Percentiles rank a stretch among this genome's conserved stretches.
phyloP scores from a whole-genome alignment of 1,139 yeast species.

The Debaryomyces sp. region DNA sequence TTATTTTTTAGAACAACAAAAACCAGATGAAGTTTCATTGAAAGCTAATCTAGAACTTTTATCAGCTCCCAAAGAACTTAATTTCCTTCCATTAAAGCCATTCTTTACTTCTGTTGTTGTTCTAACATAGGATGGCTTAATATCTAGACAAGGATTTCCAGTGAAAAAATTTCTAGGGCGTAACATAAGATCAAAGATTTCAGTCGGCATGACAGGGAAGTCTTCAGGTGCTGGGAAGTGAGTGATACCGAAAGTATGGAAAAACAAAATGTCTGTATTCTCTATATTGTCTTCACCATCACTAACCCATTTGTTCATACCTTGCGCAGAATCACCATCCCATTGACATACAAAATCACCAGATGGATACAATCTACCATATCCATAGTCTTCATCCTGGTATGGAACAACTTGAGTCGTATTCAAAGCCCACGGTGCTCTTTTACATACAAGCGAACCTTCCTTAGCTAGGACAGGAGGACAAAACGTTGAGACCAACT shows the following conservation, averaged over 20 bases:
- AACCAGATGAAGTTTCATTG: conserved; percentile 21
- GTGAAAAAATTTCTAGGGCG: conserved; percentile 80
- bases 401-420: conserved; percentile 72
- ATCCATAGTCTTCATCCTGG: conserved; percentile 51
- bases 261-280: conserved; percentile 69
- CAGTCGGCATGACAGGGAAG: conserved; percentile 89
- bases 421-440: conserved; percentile 81
- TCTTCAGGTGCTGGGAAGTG: conserved; percentile 91
- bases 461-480: conserved; percentile 73
- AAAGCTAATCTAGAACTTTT: conserved; percentile 46
- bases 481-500: conserved; percentile 76
- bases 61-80: conserved; percentile 42
- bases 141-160: conserved; percentile 76
- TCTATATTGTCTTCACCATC: conserved; percentile 64
- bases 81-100: conserved; percentile 35
- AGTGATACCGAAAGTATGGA: conserved; percentile 83
- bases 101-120: conserved; percentile 61
- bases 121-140: conserved; percentile 68
- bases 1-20: conserved; percentile 24
- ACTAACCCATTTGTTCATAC: conserved; percentile 75
- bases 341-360: conserved; percentile 82
- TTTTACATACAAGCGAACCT: conserved; percentile 73
- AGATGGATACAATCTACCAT: conserved; percentile 72
- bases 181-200: conserved; percentile 70
- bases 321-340: conserved; percentile 72